A percentile compares a stretch with the other conserved stretches of the same genome.
Evolutionary conservation across 2,329 filamentous ascomycete species (phyloP).

Genomic region (Elsinoe perseae): DNA sequence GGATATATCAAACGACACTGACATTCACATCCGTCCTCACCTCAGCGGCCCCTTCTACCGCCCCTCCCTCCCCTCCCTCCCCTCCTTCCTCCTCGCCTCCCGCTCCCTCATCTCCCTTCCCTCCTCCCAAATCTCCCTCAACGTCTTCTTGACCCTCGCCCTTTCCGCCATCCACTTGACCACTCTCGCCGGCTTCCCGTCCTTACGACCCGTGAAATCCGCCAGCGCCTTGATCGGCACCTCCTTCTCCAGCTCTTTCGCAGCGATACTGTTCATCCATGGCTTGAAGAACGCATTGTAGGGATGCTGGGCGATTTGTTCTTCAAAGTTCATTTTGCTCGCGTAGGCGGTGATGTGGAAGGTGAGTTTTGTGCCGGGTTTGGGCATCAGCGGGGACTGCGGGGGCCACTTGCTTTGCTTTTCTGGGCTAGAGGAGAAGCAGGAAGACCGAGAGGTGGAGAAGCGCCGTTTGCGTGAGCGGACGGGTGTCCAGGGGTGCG

Average conservation of each 20-base stretch:
- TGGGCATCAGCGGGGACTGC: constrained; percentile 15
- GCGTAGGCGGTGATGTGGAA: constrained; percentile 38
- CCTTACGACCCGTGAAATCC: constrained; percentile 32
- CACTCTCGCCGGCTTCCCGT: constrained; percentile 30
- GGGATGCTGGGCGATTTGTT: constrained; percentile 32
- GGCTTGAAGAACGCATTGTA: constrained; percentile 28
- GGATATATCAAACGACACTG: not conserved
- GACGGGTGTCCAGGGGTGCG: constrained; percentile 16
- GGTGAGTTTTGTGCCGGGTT: constrained; percentile 20
- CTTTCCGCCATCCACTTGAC: constrained; percentile 25
- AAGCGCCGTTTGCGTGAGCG: constrained; percentile 10
- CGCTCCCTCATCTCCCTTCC: constrained; percentile 16
- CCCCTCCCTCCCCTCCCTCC: not conserved
- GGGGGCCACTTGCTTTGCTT: not conserved
- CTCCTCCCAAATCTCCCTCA: constrained; percentile 29
- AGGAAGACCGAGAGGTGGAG: constrained; percentile 8
- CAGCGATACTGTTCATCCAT: constrained; percentile 24
- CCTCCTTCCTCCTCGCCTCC: not conserved
- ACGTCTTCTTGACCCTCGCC: constrained; percentile 27
- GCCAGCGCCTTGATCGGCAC: constrained; percentile 37
- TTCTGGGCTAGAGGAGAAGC: not conserved
- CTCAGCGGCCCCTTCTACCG: not conserved
- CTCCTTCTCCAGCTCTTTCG: constrained; percentile 32
- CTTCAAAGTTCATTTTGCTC: constrained; percentile 34
- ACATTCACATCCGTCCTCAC: not conserved